Conservation (phyloP, 495 filamentous ascomycete species). For the Chaetomidium leptoderma region DNA sequence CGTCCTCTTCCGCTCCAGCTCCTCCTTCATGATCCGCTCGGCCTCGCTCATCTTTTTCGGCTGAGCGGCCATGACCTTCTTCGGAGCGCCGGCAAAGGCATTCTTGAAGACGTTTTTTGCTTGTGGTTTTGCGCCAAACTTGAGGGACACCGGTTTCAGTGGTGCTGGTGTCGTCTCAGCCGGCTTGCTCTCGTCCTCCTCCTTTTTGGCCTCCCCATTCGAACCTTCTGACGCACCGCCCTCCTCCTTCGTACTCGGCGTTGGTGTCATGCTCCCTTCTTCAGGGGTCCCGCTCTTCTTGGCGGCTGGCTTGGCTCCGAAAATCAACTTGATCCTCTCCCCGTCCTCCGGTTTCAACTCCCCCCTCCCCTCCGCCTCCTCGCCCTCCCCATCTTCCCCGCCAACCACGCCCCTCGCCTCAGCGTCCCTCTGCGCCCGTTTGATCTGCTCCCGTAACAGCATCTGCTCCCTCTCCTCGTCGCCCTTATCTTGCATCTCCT, state of each 20-base stretch:
- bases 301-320: constrained; percentile 43
- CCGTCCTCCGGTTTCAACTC: constrained; percentile 66
- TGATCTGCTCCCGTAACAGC: constrained; percentile 73
- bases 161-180: constrained; percentile 7
- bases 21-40: constrained; percentile 88
- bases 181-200: constrained; percentile 17
- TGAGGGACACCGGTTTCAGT: constrained; percentile 49
- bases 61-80: constrained; percentile 56
- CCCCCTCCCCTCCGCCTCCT: constrained; percentile 33
- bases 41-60: constrained; percentile 80
- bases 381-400: neutral
- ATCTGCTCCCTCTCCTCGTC: constrained; percentile 85
- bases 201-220: constrained; percentile 15
- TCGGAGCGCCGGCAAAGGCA: constrained; percentile 51
- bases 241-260: constrained; percentile 1
- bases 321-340: constrained; percentile 76
- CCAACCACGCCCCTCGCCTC: constrained; percentile 38
- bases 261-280: no score
- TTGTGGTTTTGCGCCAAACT: constrained; percentile 54
- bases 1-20: constrained; percentile 66
- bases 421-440: constrained; percentile 59
- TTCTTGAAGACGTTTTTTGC: constrained; percentile 86
- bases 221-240: neutral
- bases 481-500: constrained; percentile 79
- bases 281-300: constrained; percentile 2